These are phyloP conservation scores for Theobroma cacao DNA, from an alignment of 345 rosid genomes.

Conservation along the genomic window DNA sequence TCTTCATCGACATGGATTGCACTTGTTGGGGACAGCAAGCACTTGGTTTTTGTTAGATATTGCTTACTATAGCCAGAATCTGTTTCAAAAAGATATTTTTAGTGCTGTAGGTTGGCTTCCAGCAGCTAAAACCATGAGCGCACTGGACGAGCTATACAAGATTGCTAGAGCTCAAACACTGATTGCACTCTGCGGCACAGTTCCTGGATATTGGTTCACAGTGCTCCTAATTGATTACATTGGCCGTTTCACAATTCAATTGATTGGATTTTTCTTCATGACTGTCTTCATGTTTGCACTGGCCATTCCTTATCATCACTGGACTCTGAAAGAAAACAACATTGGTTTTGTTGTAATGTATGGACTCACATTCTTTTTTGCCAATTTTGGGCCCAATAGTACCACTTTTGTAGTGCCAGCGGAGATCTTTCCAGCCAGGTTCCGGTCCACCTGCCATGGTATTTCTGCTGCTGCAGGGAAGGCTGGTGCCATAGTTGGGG, in stretches of 20 bases:
- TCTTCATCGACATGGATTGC: conserved; percentile 6
- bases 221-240: background rate
- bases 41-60: conserved; percentile 8
- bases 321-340: conserved; percentile 11
- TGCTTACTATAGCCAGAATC: conserved; percentile 10
- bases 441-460: conserved; percentile 12
- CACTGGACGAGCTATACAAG: conserved; percentile 2
- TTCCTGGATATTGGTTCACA: conserved; percentile 14
- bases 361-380: background rate
- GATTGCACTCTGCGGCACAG: conserved; percentile 13
- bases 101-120: conserved; percentile 13
- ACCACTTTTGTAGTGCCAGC: conserved; percentile 12
- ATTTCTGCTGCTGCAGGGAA: conserved; percentile 22
- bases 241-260: conserved; percentile 8
- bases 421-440: conserved; percentile 12
- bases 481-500: conserved; percentile 13
- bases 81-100: conserved; percentile 13
- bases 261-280: conserved; percentile 17
- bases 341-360: background rate
- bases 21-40: background rate
- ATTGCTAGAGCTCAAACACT: conserved; percentile 3
- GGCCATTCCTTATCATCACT: conserved; percentile 15
- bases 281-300: conserved; percentile 11
- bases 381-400: conserved; percentile 17
- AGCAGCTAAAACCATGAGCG: background rate